Evolutionary conservation across 2,329 filamentous ascomycete species (phyloP).

Genomic region (Xylariaceae sp.): DNA sequence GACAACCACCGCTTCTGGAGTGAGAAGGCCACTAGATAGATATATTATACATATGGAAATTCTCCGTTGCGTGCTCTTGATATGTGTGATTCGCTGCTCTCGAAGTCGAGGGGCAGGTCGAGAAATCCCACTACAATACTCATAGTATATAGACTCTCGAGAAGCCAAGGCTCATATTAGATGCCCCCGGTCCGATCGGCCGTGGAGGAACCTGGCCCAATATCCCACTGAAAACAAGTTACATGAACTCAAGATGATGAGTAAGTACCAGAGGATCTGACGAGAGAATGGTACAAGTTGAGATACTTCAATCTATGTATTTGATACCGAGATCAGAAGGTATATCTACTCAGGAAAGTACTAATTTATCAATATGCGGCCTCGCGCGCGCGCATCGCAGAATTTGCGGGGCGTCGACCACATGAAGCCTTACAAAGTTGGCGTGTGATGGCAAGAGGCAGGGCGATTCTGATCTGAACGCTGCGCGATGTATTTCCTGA

Average conservation of each 20-base stretch:
- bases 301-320: not conserved
- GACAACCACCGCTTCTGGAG: not conserved
- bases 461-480: too few relatives aligned
- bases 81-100: not conserved
- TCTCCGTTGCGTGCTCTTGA: not conserved
- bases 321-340: not conserved
- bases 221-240: not conserved
- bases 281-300: not conserved
- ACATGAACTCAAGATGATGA: not conserved
- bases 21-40: not conserved
- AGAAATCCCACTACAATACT: not conserved
- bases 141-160: not conserved
- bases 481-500: too few relatives aligned
- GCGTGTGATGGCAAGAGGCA: too few relatives aligned
- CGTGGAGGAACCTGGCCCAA: not conserved
- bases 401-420: too few relatives aligned
- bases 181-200: not conserved
- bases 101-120: not conserved
- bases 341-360: too few relatives aligned
- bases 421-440: too few relatives aligned
- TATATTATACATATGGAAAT: not conserved
- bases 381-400: too few relatives aligned
- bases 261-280: not conserved
- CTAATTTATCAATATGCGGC: too few relatives aligned
- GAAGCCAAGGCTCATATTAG: not conserved